Base-by-base conservation (phyloP, 176 grass and related monocot species). In the Saccharum officinarum region DNA sequence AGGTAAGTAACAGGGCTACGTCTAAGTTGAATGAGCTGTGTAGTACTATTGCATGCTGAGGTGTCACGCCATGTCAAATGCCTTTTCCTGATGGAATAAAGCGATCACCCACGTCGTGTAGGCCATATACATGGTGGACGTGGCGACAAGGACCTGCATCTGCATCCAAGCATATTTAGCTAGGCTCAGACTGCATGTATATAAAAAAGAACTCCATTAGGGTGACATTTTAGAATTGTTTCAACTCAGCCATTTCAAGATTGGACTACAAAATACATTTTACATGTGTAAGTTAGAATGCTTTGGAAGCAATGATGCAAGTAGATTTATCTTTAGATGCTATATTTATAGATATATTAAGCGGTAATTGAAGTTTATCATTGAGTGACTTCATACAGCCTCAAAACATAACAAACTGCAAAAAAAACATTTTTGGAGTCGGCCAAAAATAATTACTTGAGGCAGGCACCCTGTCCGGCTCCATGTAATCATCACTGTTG, bases 21-120 rank as follows among this genome's bases (percentile, higher is more conserved):
- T 34, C 41, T 44, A 15, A 40, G 30, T 76, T 52, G 31, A 71
- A 36, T 41, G 66, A 57, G 66, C 13, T 52, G 49, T 28, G 6
- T 42, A 7, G 16, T 13, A 62, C 13, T 57, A 1, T 79, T 37
- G 74, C n/a, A n/a, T n/a, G n/a, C 65, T 59, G 75, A 86, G 64
- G 49, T 86, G 84, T 86, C 64, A 86, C 69, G 55, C 38, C 75
- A 71, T 41, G 49, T 78, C 37, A 42, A 34, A 11, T 30, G 65
- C 69, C 33, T 73, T 79, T 42, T 69, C 14, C 55, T 26, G n/a
- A 14, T 71, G 67, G 49, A 71, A 57, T 60, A 82, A 82, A 82
- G 50, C 5, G 36, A 72, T 22, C 67, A 33, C 20, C 26, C 69
- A 60, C 36, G 38, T 82, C 34, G 13, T 55, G 80, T 22, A 68